phyloP scores from a whole-genome alignment of 2,329 filamentous ascomycete genomes.

The Clarireedia monteithiana region DNA sequence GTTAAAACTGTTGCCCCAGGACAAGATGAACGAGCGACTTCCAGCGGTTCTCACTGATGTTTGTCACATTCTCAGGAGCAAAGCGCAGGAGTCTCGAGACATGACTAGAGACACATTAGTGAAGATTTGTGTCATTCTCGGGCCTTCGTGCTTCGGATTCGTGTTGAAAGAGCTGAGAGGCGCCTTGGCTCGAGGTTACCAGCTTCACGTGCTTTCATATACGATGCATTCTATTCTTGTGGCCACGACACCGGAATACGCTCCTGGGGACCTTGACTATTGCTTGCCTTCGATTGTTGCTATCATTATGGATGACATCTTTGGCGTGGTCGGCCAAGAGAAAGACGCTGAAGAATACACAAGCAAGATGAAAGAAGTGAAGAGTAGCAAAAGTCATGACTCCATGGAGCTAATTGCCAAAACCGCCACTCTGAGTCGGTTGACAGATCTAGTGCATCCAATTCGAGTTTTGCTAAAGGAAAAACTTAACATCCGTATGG shows the following conservation, averaged over 20 bases:
- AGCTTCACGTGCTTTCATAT: slow-evolving; percentile 90
- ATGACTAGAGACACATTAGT: slow-evolving; percentile 83
- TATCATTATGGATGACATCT: slow-evolving; percentile 95
- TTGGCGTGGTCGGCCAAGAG: slow-evolving; percentile 84
- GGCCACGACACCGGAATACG: slow-evolving; percentile 61
- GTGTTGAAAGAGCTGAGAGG: slow-evolving; percentile 85
- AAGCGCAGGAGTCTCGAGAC: slow-evolving; percentile 80
- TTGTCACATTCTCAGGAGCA: slow-evolving; percentile 85
- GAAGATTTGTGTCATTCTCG: slow-evolving; percentile 74
- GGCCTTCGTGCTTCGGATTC: slow-evolving; percentile 78
- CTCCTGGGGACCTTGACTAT: slow-evolving; percentile 82
- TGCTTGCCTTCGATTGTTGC: slow-evolving; percentile 70
- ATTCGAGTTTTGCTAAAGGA: slow-evolving; percentile 73
- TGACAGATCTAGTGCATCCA: slow-evolving; percentile 71
- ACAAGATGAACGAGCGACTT: slow-evolving; percentile 65
- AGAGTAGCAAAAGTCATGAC: slow-evolving; percentile 96
- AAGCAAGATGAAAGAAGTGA: slow-evolving; percentile 94
- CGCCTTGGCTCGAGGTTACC: slow-evolving; percentile 78
- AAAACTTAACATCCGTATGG: slow-evolving; percentile 73
- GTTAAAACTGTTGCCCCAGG: slow-evolving; percentile 67
- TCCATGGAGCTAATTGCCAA: slow-evolving; percentile 90
- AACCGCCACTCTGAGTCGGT: slow-evolving; percentile 65
- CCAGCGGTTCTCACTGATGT: slow-evolving; percentile 85
- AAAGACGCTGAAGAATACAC: slow-evolving; percentile 96
- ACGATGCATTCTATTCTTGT: slow-evolving; percentile 90